phyloP scores from a whole-genome alignment of 2,329 filamentous ascomycete species.

The Aciculosporium take region DNA sequence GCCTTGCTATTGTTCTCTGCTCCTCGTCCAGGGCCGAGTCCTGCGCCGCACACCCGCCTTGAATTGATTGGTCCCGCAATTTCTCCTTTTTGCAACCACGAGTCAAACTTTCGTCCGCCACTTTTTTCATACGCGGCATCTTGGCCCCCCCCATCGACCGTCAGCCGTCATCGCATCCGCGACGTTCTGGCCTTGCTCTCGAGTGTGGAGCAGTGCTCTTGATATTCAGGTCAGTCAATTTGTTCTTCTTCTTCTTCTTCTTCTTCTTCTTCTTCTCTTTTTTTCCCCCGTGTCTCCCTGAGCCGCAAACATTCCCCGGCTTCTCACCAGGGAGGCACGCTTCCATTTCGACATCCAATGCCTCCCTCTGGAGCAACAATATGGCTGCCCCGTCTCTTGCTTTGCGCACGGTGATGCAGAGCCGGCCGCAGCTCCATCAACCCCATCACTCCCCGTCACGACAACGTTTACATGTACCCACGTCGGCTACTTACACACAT shows the following conservation, averaged over 20 bases:
- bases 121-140: background rate
- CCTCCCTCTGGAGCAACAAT: background rate
- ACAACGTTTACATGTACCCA: background rate
- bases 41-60: background rate
- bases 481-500: slow-evolving; percentile 3
- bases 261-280: too few species aligned
- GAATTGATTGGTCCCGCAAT: slow-evolving; percentile 5
- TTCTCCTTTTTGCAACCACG: slow-evolving; percentile 6
- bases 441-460: background rate
- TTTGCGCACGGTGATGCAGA: background rate
- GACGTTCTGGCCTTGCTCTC: background rate
- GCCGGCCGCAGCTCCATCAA: background rate
- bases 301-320: too few species aligned
- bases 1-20: slow-evolving; percentile 3
- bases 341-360: background rate
- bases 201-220: background rate
- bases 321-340: background rate
- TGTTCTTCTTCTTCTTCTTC: background rate
- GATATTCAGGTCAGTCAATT: slow-evolving; percentile 1
- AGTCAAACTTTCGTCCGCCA: slow-evolving; percentile 5
- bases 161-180: background rate
- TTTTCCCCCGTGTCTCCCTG: too few species aligned
- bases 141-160: background rate
- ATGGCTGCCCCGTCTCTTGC: background rate
- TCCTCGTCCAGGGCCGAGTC: slow-evolving; percentile 1